Percentiles rank a stretch among this genome's conserved stretches.
Evolutionary conservation across 1,284 basidiomycete species (phyloP).

Genomic region (Meripilus lineatus): DNA sequence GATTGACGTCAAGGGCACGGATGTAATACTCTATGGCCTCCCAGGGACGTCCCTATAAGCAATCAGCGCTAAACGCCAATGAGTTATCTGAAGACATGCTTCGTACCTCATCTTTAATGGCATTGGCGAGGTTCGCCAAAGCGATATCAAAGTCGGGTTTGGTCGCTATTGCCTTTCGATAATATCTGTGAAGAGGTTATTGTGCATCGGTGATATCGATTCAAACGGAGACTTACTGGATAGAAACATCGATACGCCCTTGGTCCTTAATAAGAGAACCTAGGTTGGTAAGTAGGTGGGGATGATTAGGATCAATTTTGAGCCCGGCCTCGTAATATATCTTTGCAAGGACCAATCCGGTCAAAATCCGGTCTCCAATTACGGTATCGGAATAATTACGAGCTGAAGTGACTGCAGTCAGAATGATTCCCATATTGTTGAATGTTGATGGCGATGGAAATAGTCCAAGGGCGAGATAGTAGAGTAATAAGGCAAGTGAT

Average conservation of each 20-base stretch:
- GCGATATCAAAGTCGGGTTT: constrained; percentile 60
- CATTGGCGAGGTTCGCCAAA: constrained; percentile 58
- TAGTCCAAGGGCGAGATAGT: constrained; percentile 53
- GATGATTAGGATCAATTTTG: constrained; percentile 47
- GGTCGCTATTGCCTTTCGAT: constrained; percentile 43
- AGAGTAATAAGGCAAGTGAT: constrained; percentile 46
- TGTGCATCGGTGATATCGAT: not conserved
- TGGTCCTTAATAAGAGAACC: constrained; percentile 59
- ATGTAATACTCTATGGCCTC: constrained; percentile 54
- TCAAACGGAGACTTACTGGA: constrained; percentile 32
- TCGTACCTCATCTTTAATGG: constrained; percentile 45
- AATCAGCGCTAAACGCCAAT: not conserved
- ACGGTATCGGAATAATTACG: constrained; percentile 21
- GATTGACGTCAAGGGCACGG: constrained; percentile 47
- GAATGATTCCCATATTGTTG: constrained; percentile 59
- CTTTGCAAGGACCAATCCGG: constrained; percentile 40
- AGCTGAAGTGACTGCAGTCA: constrained; percentile 39
- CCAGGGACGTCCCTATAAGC: constrained; percentile 38
- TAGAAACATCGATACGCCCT: constrained; percentile 45
- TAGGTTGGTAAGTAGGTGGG: constrained; percentile 57
- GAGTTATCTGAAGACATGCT: not conserved
- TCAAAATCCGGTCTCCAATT: constrained; percentile 24
- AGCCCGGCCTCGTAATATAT: constrained; percentile 53
- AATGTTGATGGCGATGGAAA: constrained; percentile 50
- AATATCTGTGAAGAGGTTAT: constrained; percentile 30